Evolutionary conservation across 2,329 filamentous ascomycete genomes (phyloP), one percentile per base, ranked within the genome.

Genomic region (Aspergillus tamarii): DNA sequence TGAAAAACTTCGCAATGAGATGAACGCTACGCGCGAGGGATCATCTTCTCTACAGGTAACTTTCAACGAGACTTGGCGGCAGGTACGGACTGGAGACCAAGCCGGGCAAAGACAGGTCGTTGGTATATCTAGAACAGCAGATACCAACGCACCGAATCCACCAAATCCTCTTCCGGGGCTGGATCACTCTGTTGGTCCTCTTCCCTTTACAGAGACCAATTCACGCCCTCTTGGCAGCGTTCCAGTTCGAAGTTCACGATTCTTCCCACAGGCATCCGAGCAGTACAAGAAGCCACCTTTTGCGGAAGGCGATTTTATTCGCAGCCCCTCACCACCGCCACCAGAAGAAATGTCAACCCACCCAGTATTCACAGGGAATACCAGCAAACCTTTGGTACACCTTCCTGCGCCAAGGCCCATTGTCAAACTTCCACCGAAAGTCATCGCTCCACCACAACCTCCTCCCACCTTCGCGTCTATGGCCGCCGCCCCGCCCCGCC

Each of bases 371-470:
- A 81, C 79, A 61, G 82, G 84, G 43, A 80, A 84, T 65, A 75
- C 74, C 14, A 76, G 74, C 34, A 81, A 82, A 45, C 87, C 87
- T 4, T 73, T 84, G 50, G 87, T 89, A 55, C 84, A 84, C 68
- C 78, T 89, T 46, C 87, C 87, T 3, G 81, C 77, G 34, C 84
- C 85, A 16, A 86, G 89, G 60, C 92, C 92, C 36, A 86, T 93
- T 30, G 94, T 98, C 14, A 93, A 90, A 73, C 84, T 98, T 4
- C 94, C 92, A 3, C 92, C 91, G 9, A 79, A 82, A 21, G 75
- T 79, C 56, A 73, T 81, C 26, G 73, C 76, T 61, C 74, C 81
- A 53, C 79, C 81, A 43, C 70, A 78, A 57, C 82, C 81, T 41
- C 80, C 83, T 12, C 79, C 82, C 68, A 71, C 77, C 57, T 72